Base-by-base conservation (phyloP, 768 basidiomycete genomes). In the Podaxis rugospora region DNA sequence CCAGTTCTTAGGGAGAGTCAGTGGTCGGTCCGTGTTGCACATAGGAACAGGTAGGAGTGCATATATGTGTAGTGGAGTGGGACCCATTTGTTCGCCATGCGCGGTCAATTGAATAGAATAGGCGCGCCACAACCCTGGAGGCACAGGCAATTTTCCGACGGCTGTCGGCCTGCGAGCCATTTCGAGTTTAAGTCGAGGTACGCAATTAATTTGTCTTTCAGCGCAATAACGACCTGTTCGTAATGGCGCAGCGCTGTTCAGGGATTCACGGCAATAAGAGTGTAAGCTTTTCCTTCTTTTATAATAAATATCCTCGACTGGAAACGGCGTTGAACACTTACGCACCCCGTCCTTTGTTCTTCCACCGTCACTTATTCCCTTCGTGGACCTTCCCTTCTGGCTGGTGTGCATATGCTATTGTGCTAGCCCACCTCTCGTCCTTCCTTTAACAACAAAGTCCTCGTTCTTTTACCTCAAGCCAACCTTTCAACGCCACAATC, bases 281-380 rank as follows among this genome's bases (percentile, higher is more conserved):
- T 27, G 25, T 4, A 27, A 27, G 14, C 3, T 6, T 50, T 51
- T 42, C 13, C 27, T 11, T 44, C 36, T n/a, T 36, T 27, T 42
- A 40, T 51, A 40, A 59, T 28, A 51, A 40, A n/a, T 51, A 14
- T 23, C 27, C 57, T 21, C 4, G 23, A 27, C 37, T 18, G 18
- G 28, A 27, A 28, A 36, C 28, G 36, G 56, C 32, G 56, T 57
- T 57, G 56, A 57, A 37, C 56, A 23, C 56, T 39, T 57, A 49
- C 46, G 47, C 47, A n/a, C 47, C 47, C 47, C 44, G 5, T 11
- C 28, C 18, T 50, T 57, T 47, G 47, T 49, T 57, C 56, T 23
- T 50, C 46, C 18, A 36, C 21, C 46, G 1, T 37, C 46, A 21
- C 37, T 57, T 50, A 47, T 57, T 57, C 44, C 35, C 23, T 37